Base-by-base conservation (phyloP, 1,284 basidiomycete genomes). In the Amylostereum chailletii region DNA sequence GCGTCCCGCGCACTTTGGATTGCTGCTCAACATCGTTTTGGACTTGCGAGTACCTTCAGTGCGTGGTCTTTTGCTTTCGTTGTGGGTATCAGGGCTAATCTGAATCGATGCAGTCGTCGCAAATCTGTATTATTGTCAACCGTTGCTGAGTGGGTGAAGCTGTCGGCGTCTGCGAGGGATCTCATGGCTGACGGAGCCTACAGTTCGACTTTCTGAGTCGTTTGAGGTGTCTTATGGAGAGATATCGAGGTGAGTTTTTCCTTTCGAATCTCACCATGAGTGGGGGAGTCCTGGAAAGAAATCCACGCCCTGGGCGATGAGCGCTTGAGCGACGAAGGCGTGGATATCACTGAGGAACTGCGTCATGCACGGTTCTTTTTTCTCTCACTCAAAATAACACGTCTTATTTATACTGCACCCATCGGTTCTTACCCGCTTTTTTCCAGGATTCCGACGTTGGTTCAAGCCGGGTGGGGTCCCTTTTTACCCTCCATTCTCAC, bases 101-200 rank as follows among this genome's bases (percentile, higher is more conserved):
- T 19, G 19, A 19, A 19, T 19, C 19, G 19, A 19, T 30, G 7
- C 49, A 81, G 78, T 64, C 42, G 77, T 77, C 30, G 72, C 76
- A 19, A 88, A 87, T 54, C 59, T 87, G 45, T 88, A 86, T 58
- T 88, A 87, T 55, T 81, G 80, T 51, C 86, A 85, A 62, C 85
- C 86, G 0, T 63, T 88, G 51, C 65, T 88, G 10, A 82, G 86
- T 76, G 62, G 46, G 76, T 58, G 41, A 49, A 32, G 19, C 19
- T 45, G 38, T 47, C 31, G 19, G 5, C 33, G 33, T 19, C 19
- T 19, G 19, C 19, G 19, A 19, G 19, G 30, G 29, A 27, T 41
- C 40, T 37, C 5, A 33, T 34, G 27, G 49, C 48, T 52, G 53
- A 19, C 33, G 31, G 32, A 43, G 54, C 34, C 32, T 49, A 34